These are phyloP conservation scores for Cytauxzoon felis DNA, from an alignment of 169 alveolate genomes.

Conservation along the genomic window DNA sequence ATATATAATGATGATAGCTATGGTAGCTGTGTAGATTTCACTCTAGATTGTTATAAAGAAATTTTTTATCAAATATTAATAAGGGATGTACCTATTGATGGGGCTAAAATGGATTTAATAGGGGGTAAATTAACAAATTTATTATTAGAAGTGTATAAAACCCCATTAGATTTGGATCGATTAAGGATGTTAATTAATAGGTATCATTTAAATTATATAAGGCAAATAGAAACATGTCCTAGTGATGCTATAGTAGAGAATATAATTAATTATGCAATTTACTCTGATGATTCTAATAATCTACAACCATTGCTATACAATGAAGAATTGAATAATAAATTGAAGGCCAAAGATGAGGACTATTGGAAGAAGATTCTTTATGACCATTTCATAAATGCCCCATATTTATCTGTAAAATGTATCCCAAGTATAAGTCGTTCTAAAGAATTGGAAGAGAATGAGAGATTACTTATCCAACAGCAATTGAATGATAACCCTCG, in stretches of 20 bases:
- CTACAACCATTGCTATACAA: conserved; percentile 45
- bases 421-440: conserved; percentile 62
- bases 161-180: conserved; percentile 62
- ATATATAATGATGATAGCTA: conserved; percentile 63
- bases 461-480: conserved; percentile 31
- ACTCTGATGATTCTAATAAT: conserved; percentile 35
- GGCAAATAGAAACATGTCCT: conserved; percentile 66
- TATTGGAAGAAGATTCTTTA: conserved; percentile 66
- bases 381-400: conserved; percentile 44
- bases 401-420: conserved; percentile 42
- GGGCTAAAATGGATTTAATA: conserved; percentile 47
- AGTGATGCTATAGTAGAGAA: conserved; percentile 56
- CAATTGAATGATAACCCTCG: conserved; percentile 50
- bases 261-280: conserved; percentile 54
- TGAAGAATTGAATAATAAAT: conserved; percentile 10
- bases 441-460: conserved; percentile 43
- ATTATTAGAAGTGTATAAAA: conserved; percentile 35
- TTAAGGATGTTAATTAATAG: conserved; percentile 53
- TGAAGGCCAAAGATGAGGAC: conserved; percentile 48
- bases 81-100: conserved; percentile 51
- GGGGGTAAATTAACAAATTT: conserved; percentile 39
- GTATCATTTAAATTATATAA: conserved; percentile 44
- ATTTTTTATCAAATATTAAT: conserved; percentile 45
- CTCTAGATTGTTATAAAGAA: conserved; percentile 52
- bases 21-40: conserved; percentile 64